Conservation (phyloP, 306 rosid genomes). For the Datisca glomerata region DNA sequence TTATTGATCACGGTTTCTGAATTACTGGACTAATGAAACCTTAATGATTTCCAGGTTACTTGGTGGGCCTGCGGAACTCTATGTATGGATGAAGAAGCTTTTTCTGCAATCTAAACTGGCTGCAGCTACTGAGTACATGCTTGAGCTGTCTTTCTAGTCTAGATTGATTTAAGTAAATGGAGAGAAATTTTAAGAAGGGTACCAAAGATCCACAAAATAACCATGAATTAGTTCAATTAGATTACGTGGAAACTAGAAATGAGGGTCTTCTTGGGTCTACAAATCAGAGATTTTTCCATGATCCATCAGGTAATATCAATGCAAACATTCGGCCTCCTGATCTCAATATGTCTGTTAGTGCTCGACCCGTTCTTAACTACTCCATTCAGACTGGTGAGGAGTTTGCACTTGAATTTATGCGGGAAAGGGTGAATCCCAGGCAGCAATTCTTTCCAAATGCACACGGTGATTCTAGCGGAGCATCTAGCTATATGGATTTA, state of each 20-base stretch:
- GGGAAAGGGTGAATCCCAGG: constrained; percentile 62
- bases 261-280: constrained; percentile 37
- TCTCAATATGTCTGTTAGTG: constrained; percentile 32
- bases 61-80: too few species aligned
- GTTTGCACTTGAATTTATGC: constrained; percentile 82
- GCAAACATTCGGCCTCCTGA: constrained; percentile 48
- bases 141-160: too few species aligned
- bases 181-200: constrained; percentile 13
- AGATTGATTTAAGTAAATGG: constrained; percentile 13
- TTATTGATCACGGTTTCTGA: too few species aligned
- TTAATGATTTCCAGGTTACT: too few species aligned
- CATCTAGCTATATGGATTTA: constrained; percentile 47
- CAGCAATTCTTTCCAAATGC: constrained; percentile 47
- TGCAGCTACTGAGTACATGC: too few species aligned
- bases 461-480: constrained; percentile 37
- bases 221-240: constrained; percentile 25
- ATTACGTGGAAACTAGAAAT: constrained; percentile 38
- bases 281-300: constrained; percentile 34
- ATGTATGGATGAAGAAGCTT: too few species aligned
- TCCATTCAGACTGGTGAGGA: constrained; percentile 94
- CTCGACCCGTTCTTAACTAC: constrained; percentile 61
- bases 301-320: constrained; percentile 30
- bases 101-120: too few species aligned
- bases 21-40: too few species aligned
- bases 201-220: constrained; percentile 27